Evolutionary conservation across 805 yeast genomes (phyloP), one percentile per base, ranked within the genome.

Genomic region (Vanderwaltozyma yarrowii): DNA sequence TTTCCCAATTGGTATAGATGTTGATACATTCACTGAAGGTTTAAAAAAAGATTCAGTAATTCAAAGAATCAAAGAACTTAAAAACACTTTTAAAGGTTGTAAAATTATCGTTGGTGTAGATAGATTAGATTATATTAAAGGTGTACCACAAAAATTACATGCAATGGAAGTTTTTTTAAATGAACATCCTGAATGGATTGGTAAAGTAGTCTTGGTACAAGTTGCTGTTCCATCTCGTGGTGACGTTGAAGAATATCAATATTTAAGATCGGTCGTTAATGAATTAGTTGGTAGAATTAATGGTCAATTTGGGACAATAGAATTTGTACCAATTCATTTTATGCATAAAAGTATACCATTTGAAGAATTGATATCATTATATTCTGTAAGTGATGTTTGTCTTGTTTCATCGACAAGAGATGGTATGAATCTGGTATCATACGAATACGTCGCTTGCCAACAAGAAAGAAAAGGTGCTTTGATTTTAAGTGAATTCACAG

Each of bases 1-100:
- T 0, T 89, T 88, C 72, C 98, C 99, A n/a, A 92, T 92, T 48
- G 99, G 99, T 41, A 92, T 92, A 43, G 98, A 92, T 55, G 95
- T 87, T 17, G 95, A 86, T 41, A 85, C 84, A 48, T 92, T 92
- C 59, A 65, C 80, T 13, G 82, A 78, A 17, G 97, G 95, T 0
- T 61, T 92, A 47, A 67, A 76, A 46, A 70, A 73, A 42, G 71
- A 67, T 1, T 51, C 65, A 4, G 96, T 88, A 4, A 69, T 73
- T 32, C 59, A 73, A 20, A 71, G 98, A 49, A 76, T 89, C 41
- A 51, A 62, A 25, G 74, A 73, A 40, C 66, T 92, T 42, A 74
- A 68, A 36, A 70, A 72, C 46, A 81, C 82, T 50, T 85, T 83
- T 45, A 64, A 73, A 34, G 92, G 78, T 48, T 71, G 79, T 37